phyloP scores from a whole-genome alignment of 805 yeast genomes.

The Candida mattraensis region DNA sequence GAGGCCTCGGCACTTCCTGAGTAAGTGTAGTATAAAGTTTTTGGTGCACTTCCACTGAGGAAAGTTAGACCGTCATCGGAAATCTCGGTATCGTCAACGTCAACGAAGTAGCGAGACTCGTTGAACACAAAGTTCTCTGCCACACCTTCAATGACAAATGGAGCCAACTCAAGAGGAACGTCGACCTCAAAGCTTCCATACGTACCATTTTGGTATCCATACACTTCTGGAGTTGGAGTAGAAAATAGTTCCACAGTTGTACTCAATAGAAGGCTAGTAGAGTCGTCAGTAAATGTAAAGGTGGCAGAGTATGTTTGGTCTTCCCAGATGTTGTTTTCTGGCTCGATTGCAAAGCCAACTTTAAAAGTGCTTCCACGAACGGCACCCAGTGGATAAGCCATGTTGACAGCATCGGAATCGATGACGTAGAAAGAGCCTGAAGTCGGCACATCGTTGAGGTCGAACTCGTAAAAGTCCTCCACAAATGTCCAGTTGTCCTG shows the following conservation, averaged over 20 bases:
- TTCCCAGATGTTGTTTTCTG: conserved; percentile 2
- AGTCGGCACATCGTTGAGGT: conserved; percentile 3
- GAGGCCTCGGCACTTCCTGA: too few relatives aligned
- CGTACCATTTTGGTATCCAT: too few relatives aligned
- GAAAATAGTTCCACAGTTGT: conserved; percentile 6
- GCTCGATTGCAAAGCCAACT: conserved; percentile 11
- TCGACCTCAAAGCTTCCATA: too few relatives aligned
- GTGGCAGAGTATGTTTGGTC: conserved; percentile 7
- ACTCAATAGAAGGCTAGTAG: conserved; percentile 5
- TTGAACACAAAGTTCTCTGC: too few relatives aligned
- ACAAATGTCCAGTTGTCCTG: conserved; percentile 7
- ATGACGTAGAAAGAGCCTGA: conserved; percentile 3
- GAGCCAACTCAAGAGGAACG: too few relatives aligned
- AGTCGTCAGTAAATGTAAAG: conserved; percentile 8
- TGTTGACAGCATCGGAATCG: conserved; percentile 4
- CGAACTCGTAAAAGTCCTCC: conserved; percentile 5
- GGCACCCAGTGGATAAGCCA: conserved; percentile 5
- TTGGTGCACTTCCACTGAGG: too few relatives aligned
- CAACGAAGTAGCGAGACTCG: too few relatives aligned
- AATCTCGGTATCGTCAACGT: too few relatives aligned
- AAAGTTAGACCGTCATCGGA: too few relatives aligned
- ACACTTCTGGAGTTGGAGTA: conserved; percentile 6
- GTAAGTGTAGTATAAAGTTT: too few relatives aligned
- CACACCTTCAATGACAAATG: too few relatives aligned
- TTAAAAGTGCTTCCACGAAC: conserved; percentile 6